Percentiles rank a stretch among this genome's conserved stretches.
Evolutionary conservation across 768 basidiomycete genomes (phyloP).

Genomic region (Amanita thiersii): DNA sequence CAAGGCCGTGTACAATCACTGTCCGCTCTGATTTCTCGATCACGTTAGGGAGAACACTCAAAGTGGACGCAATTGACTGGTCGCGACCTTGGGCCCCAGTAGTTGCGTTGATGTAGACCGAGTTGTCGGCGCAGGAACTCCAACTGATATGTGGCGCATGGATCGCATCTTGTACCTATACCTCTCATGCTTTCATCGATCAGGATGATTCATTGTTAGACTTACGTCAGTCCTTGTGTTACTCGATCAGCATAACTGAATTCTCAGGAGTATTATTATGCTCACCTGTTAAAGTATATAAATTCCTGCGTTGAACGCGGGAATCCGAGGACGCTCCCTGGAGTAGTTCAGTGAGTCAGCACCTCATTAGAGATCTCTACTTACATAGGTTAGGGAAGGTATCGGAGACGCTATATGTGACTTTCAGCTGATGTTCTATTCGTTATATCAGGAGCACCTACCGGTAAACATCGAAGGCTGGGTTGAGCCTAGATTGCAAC

Average conservation of each 20-base stretch:
- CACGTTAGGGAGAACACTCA: conserved; percentile 59
- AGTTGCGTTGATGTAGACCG: conserved; percentile 43
- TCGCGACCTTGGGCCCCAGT: conserved; percentile 34
- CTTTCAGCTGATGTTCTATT: neutral
- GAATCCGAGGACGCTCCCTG: conserved; percentile 61
- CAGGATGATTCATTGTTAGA: too few relatives aligned
- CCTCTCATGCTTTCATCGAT: neutral
- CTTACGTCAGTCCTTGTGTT: conserved; percentile 27
- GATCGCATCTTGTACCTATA: conserved; percentile 39
- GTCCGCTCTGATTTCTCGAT: conserved; percentile 61
- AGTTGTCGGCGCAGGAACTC: conserved; percentile 40
- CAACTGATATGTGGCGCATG: conserved; percentile 61
- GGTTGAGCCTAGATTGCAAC: conserved; percentile 32
- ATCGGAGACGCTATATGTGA: conserved; percentile 35
- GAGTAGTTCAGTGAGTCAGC: neutral
- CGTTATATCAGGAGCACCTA: conserved; percentile 10
- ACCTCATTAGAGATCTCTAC: conserved; percentile 5
- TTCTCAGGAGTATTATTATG: neutral
- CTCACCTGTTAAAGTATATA: conserved; percentile 45
- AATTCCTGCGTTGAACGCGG: conserved; percentile 53
- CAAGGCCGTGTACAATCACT: conserved; percentile 62
- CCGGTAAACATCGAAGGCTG: conserved; percentile 50
- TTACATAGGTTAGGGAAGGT: conserved; percentile 41
- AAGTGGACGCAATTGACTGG: conserved; percentile 46
- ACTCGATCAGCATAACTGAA: conserved; percentile 1